A percentile compares a stretch with the other conserved stretches of the same genome.
These are phyloP conservation scores for Juglanconis juglandina DNA, from an alignment of 2,329 filamentous ascomycete species.

Conservation along the genomic window DNA sequence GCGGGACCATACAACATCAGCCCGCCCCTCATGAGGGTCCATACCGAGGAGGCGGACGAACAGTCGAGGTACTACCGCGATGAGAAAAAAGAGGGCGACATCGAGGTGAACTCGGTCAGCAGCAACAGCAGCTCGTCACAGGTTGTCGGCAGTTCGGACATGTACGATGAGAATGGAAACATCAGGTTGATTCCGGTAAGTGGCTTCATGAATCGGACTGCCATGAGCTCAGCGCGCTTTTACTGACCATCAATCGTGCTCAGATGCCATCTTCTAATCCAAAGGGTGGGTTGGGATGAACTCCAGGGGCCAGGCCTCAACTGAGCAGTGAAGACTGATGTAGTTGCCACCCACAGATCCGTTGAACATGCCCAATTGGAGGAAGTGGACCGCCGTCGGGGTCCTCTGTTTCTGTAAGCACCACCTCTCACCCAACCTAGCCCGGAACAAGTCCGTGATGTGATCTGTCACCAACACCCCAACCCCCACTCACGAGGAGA, in stretches of 20 bases:
- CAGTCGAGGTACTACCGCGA: not conserved
- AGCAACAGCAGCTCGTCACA: constrained; percentile 4
- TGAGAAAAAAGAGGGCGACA: constrained; percentile 5
- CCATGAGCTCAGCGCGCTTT: not conserved
- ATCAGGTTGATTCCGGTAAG: constrained; percentile 22
- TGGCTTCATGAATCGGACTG: not conserved
- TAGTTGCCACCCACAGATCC: constrained; percentile 23
- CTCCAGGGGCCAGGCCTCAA: not conserved
- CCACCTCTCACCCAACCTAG: not conserved
- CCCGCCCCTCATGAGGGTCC: constrained; percentile 11
- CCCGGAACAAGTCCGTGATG: no score
- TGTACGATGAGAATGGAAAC: constrained; percentile 22
- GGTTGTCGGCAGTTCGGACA: constrained; percentile 21
- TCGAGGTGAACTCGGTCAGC: not conserved
- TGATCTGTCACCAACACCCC: no score
- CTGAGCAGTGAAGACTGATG: not conserved
- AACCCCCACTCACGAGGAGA: not conserved
- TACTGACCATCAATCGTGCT: constrained; percentile 10
- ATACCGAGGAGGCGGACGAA: not conserved
- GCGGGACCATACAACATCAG: not conserved
- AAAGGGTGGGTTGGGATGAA: constrained; percentile 22
- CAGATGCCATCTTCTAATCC: constrained; percentile 30
- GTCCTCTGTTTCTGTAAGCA: constrained; percentile 31
- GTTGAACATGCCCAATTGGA: constrained; percentile 30
- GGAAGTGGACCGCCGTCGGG: constrained; percentile 31